Conservation (phyloP, 306 rosid genomes). For the Vigna hirtella region DNA sequence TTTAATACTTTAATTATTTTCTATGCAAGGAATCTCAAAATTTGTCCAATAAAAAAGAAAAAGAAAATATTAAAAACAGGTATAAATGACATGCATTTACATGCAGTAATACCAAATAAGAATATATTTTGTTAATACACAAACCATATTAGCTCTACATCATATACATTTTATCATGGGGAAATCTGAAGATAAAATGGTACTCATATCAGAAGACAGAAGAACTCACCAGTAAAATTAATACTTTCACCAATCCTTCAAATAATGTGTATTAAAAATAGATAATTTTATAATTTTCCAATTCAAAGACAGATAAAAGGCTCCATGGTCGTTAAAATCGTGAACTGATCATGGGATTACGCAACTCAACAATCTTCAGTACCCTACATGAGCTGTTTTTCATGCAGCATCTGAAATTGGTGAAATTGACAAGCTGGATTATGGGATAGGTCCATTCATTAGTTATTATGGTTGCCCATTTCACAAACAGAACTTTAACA, state of each 20-base stretch:
- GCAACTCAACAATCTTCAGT: not conserved
- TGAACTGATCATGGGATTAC: not conserved
- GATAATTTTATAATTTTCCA: not conserved
- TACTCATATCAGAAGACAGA: constrained; percentile 18
- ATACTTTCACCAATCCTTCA: not conserved
- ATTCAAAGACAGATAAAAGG: constrained; percentile 21
- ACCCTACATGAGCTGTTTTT: not conserved
- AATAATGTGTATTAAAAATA: constrained; percentile 23
- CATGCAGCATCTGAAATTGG: not conserved
- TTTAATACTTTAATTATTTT: constrained; percentile 20
- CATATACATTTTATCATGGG: not conserved
- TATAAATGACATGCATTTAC: constrained; percentile 22
- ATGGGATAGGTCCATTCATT: not conserved
- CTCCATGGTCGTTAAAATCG: not conserved
- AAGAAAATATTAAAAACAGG: constrained; percentile 2
- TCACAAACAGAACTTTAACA: not conserved
- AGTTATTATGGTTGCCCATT: not conserved
- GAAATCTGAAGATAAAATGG: constrained; percentile 6
- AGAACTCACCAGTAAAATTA: not conserved
- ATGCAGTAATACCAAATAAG: constrained; percentile 10
- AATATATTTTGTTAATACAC: constrained; percentile 4
- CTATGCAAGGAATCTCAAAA: constrained; percentile 19
- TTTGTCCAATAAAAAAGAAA: constrained; percentile 14
- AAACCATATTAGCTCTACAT: constrained; percentile 6
- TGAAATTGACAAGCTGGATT: not conserved